Percentiles rank a stretch among this genome's conserved stretches.
Evolutionary conservation across 176 grass and related monocot genomes (phyloP).

Genomic region (Alopecurus myosuroides): DNA sequence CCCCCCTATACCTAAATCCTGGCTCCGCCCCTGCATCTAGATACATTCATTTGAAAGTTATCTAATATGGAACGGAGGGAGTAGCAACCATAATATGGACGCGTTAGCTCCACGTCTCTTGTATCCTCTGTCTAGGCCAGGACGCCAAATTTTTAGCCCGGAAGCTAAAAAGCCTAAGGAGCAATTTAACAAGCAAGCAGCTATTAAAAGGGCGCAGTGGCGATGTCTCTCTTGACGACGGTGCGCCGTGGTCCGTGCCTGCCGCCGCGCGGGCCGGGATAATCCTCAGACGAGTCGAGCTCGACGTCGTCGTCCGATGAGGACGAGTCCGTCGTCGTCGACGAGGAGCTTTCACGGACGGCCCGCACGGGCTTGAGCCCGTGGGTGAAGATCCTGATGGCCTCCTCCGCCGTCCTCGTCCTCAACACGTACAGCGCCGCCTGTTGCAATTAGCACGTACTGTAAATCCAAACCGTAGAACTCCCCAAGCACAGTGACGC

Average conservation of each 20-base stretch:
- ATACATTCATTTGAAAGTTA: no score
- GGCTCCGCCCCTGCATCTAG: no score
- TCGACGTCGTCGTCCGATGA: slow-evolving; percentile 3
- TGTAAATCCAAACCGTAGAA: no score
- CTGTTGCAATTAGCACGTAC: slow-evolving; percentile 12
- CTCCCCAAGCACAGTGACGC: no score
- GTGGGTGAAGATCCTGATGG: slow-evolving; percentile 47
- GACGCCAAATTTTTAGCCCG: background rate
- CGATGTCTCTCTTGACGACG: background rate
- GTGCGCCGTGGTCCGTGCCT: background rate
- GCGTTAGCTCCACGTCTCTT: background rate
- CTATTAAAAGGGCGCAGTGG: background rate
- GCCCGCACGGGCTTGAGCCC: slow-evolving; percentile 18
- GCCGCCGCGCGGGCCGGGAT: background rate
- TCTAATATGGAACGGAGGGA: no score
- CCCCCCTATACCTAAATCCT: no score
- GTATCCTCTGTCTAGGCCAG: background rate
- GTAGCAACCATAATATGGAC: no score
- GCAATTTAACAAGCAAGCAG: background rate
- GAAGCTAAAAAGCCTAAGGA: background rate
- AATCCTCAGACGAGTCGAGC: background rate
- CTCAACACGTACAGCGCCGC: slow-evolving; percentile 42
- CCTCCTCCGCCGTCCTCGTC: slow-evolving; percentile 41
- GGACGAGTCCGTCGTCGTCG: background rate
- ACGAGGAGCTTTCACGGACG: background rate